Evolutionary conservation across 257 asterid species (phyloP).

Genomic region (Ligustrum vulgare): DNA sequence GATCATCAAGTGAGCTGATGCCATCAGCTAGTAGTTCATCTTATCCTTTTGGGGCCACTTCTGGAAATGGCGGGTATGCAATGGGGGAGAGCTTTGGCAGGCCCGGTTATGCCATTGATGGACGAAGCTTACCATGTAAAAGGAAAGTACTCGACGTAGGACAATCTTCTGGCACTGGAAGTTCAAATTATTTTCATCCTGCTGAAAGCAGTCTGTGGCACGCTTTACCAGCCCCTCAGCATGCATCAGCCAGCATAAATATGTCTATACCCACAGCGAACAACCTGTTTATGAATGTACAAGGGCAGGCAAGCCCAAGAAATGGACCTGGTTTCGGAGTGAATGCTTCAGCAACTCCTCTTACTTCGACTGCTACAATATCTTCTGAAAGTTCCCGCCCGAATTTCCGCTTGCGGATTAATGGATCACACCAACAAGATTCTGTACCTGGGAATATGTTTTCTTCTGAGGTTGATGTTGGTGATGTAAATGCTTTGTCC

Average conservation of each 20-base stretch:
- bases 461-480: slow-evolving; percentile 33
- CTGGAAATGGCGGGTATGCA: slow-evolving; percentile 40
- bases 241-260: slow-evolving; percentile 29
- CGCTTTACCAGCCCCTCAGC: slow-evolving; percentile 32
- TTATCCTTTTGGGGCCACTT: slow-evolving; percentile 33
- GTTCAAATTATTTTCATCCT: slow-evolving; percentile 45
- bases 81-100: slow-evolving; percentile 46
- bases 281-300: slow-evolving; percentile 26
- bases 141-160: slow-evolving; percentile 67
- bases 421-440: slow-evolving; percentile 58
- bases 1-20: slow-evolving; percentile 40
- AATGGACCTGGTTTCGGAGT: slow-evolving; percentile 58
- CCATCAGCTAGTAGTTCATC: slow-evolving; percentile 44
- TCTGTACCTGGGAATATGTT: slow-evolving; percentile 28
- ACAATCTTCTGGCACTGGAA: slow-evolving; percentile 71
- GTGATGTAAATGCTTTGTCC: slow-evolving; percentile 41
- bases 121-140: slow-evolving; percentile 66
- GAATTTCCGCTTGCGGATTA: slow-evolving; percentile 63
- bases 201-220: slow-evolving; percentile 58
- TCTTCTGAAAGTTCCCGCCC: slow-evolving; percentile 50
- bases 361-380: slow-evolving; percentile 37
- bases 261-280: slow-evolving; percentile 36
- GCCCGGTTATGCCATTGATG: slow-evolving; percentile 52
- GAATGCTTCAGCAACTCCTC: slow-evolving; percentile 38
- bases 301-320: slow-evolving; percentile 57